These are phyloP conservation scores for Jacaranda copaia DNA, from an alignment of 257 asterid genomes.

Conservation along the genomic window DNA sequence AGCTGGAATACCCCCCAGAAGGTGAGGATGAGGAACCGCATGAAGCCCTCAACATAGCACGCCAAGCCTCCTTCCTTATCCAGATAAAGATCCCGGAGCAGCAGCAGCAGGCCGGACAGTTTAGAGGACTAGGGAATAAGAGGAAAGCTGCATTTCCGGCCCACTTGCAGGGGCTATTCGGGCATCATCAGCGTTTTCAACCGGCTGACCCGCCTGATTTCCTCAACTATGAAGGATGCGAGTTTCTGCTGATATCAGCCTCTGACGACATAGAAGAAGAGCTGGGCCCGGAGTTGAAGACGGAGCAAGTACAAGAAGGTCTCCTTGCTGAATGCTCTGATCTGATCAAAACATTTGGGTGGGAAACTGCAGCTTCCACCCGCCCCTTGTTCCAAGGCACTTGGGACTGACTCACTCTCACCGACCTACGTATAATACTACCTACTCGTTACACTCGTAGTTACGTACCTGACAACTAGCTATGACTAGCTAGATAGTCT, in stretches of 20 bases:
- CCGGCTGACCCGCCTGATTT: conserved; percentile 80
- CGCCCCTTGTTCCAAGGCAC: conserved; percentile 69
- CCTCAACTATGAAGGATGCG: conserved; percentile 83
- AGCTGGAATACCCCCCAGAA: conserved; percentile 64
- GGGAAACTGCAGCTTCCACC: conserved; percentile 42
- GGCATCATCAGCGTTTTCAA: conserved; percentile 37
- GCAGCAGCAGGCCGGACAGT: neutral
- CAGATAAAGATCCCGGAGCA: conserved; percentile 72
- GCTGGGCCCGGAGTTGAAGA: conserved; percentile 63
- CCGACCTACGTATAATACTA: too few relatives aligned
- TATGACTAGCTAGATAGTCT: neutral
- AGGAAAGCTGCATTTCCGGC: conserved; percentile 70
- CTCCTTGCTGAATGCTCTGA: conserved; percentile 53
- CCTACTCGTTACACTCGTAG: too few relatives aligned
- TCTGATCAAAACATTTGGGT: conserved; percentile 54
- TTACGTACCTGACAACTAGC: too few relatives aligned
- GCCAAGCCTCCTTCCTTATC: conserved; percentile 67
- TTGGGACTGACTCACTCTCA: conserved; percentile 44
- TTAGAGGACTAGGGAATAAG: conserved; percentile 61
- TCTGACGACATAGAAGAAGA: conserved; percentile 72
- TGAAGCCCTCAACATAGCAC: conserved; percentile 60
- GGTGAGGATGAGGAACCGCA: conserved; percentile 56
- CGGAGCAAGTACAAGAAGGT: conserved; percentile 38
- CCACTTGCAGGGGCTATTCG: conserved; percentile 60
- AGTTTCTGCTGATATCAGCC: conserved; percentile 74